A percentile compares a stretch with the other conserved stretches of the same genome.
These are phyloP conservation scores for Steccherinum ochraceum DNA, from an alignment of 768 basidiomycete species.

Conservation along the genomic window DNA sequence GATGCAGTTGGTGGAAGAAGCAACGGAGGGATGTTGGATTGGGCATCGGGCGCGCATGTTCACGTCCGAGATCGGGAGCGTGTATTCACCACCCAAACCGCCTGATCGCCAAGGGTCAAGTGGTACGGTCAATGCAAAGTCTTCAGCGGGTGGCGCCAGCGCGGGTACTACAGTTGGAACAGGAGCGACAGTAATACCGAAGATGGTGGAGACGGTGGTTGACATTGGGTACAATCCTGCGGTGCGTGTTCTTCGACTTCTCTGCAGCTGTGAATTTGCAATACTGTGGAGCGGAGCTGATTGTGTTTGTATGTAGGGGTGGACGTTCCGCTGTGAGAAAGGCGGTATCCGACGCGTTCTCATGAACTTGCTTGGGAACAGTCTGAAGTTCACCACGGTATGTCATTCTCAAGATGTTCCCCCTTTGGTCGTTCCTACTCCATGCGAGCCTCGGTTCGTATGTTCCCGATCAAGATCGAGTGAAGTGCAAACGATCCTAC, in stretches of 20 bases:
- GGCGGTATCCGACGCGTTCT: constrained; percentile 87
- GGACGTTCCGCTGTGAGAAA: constrained; percentile 84
- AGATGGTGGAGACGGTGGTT: constrained; percentile 79
- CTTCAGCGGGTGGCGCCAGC: neutral
- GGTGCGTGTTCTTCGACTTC: constrained; percentile 37
- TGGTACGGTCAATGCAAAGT: constrained; percentile 20
- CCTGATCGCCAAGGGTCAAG: constrained; percentile 35
- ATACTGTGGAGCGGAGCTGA: neutral
- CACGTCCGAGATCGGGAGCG: constrained; percentile 79
- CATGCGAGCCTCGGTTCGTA: too few species aligned
- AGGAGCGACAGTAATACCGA: too few species aligned
- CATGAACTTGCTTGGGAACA: constrained; percentile 95
- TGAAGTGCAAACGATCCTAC: too few species aligned
- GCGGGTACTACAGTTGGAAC: too few species aligned
- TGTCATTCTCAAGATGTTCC: too few species aligned
- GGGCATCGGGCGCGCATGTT: constrained; percentile 80
- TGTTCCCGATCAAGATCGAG: neutral
- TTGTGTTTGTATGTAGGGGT: constrained; percentile 46
- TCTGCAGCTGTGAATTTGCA: neutral
- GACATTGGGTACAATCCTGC: constrained; percentile 72
- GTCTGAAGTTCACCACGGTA: constrained; percentile 86
- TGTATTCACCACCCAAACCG: constrained; percentile 79
- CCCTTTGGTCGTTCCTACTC: too few species aligned
- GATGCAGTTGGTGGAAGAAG: constrained; percentile 80
- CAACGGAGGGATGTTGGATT: constrained; percentile 92